A percentile compares a stretch with the other conserved stretches of the same genome.
These are phyloP conservation scores for Aspergillus transmontanensis DNA, from an alignment of 2,329 filamentous ascomycete genomes.

Conservation along the genomic window DNA sequence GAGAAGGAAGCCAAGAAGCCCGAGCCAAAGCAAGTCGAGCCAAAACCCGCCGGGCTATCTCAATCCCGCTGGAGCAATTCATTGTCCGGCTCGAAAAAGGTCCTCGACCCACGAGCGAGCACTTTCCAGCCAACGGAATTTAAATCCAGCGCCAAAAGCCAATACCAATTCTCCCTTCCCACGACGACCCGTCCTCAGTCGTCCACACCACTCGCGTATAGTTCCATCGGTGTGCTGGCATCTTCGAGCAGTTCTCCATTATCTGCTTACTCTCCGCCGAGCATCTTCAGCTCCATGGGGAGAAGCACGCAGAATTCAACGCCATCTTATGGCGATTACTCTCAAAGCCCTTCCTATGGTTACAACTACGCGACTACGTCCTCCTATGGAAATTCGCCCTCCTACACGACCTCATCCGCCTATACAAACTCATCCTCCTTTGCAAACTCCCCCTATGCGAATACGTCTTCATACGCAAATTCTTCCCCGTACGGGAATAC, in stretches of 20 bases:
- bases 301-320: constrained; percentile 1
- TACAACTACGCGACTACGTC: neutral
- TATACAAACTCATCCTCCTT: neutral
- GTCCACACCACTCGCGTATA: neutral
- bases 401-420: neutral
- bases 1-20: neutral
- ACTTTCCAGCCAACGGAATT: constrained; percentile 4
- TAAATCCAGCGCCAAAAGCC: neutral
- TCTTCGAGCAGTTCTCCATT: neutral
- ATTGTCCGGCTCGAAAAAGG: neutral
- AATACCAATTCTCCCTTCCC: neutral
- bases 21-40: neutral
- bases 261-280: constrained; percentile 1
- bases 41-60: neutral
- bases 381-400: neutral
- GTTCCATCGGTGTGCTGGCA: neutral
- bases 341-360: neutral
- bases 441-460: neutral
- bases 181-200: neutral
- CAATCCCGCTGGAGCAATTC: neutral
- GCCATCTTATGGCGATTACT: neutral
- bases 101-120: neutral
- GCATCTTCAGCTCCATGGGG: constrained; percentile 3
- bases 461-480: neutral
- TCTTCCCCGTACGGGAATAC: neutral